A percentile compares a stretch with the other conserved stretches of the same genome.
These are phyloP conservation scores for Aspergillus latus DNA, from an alignment of 2,329 filamentous ascomycete genomes.

Conservation along the genomic window DNA sequence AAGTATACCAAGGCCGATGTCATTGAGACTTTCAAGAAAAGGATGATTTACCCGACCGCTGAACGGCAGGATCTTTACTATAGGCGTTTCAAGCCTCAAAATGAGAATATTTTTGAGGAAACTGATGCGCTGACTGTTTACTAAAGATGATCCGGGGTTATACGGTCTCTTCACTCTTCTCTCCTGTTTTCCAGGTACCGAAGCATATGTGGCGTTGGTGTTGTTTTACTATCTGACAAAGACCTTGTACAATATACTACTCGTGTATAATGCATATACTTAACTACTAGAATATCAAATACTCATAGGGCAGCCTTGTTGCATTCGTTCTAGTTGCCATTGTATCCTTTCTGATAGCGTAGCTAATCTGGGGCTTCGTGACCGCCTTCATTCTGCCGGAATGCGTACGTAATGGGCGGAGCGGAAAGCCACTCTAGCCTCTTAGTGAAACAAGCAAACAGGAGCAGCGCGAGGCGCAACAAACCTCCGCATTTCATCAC, in stretches of 20 bases:
- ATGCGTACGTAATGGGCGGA: conserved; percentile 31
- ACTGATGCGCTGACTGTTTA: neutral
- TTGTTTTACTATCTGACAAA: neutral
- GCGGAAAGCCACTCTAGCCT: conserved; percentile 39
- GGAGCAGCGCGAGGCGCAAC: conserved; percentile 12
- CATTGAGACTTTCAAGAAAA: conserved; percentile 15
- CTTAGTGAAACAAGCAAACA: conserved; percentile 21
- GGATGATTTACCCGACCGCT: conserved; percentile 11
- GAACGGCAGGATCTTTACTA: neutral
- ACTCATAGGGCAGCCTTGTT: too few species aligned
- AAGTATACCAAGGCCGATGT: conserved; percentile 31
- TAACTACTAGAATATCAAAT: neutral
- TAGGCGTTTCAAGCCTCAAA: neutral
- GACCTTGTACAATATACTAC: neutral
- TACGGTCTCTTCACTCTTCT: neutral
- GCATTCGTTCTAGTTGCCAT: too few species aligned
- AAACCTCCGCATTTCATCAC: conserved; percentile 12
- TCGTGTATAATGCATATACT: neutral
- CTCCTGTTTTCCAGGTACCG: conserved; percentile 2
- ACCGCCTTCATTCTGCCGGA: conserved; percentile 24
- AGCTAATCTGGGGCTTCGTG: neutral
- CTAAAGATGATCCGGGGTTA: neutral
- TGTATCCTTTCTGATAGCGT: too few species aligned
- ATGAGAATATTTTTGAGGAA: neutral
- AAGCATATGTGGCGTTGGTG: conserved; percentile 21